phyloP scores from a whole-genome alignment of 2,329 filamentous ascomycete genomes.

The Trichoderma sp. region DNA sequence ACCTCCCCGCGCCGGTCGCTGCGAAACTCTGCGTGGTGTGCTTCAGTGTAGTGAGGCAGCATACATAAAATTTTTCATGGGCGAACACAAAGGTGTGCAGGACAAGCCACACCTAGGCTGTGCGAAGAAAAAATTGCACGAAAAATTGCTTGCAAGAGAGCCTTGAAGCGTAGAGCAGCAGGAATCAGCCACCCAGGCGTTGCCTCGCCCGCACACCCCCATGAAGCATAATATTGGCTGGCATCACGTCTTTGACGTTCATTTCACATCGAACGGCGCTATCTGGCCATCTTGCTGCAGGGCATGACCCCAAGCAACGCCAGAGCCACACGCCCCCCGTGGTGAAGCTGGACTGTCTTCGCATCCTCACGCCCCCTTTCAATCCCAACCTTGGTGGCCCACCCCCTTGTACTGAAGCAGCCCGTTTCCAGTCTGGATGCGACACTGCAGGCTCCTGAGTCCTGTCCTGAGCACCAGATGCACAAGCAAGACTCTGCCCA shows the following conservation, averaged over 20 bases:
- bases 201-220: not conserved
- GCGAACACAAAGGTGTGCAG: not conserved
- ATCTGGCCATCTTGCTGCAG: constrained; percentile 28
- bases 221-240: not conserved
- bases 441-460: constrained; percentile 27
- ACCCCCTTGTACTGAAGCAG: not conserved
- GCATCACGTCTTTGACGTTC: not conserved
- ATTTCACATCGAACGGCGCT: constrained; percentile 11
- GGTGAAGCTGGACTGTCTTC: not conserved
- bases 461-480: not conserved
- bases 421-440: constrained; percentile 11
- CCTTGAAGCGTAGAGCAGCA: not conserved
- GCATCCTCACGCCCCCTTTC: not conserved
- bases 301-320: constrained; percentile 27
- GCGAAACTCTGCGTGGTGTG: not conserved
- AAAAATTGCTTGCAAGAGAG: not conserved
- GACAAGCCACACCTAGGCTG: constrained; percentile 18
- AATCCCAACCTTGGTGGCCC: not conserved
- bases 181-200: not conserved
- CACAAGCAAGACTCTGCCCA: not conserved
- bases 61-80: not conserved
- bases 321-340: not conserved
- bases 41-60: not conserved
- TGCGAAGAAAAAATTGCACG: constrained; percentile 4
- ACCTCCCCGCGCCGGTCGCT: constrained; percentile 13